Conservation (phyloP, 129 eudicot genomes). For the Dittrichia graveolens region DNA sequence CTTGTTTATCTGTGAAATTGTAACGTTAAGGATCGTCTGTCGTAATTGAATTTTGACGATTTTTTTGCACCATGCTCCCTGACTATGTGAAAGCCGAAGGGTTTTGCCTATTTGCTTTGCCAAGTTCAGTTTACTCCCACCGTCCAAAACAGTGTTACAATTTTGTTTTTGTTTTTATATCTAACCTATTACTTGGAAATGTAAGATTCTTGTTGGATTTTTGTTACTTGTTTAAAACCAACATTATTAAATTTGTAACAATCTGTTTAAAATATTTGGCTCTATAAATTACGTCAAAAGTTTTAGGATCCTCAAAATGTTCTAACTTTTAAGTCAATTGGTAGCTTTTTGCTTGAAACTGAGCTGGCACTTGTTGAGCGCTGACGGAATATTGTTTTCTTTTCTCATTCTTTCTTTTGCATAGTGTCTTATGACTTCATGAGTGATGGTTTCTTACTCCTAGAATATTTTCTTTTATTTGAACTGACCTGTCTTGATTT, state of each 20-base stretch:
- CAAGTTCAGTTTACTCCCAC: constrained; percentile 3
- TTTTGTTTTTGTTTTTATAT: background rate
- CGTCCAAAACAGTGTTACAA: constrained; percentile 3
- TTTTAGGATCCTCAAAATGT: constrained; percentile 1
- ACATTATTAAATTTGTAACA: constrained; percentile 9
- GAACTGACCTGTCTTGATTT: background rate
- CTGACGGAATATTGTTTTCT: background rate
- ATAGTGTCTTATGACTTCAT: background rate
- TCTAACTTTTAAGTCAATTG: background rate
- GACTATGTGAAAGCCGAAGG: background rate
- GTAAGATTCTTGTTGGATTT: constrained; percentile 6
- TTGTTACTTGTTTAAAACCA: constrained; percentile 13
- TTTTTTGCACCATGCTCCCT: constrained; percentile 9
- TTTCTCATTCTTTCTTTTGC: background rate
- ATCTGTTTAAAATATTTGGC: background rate
- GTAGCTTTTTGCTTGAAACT: constrained; percentile 10
- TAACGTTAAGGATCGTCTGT: background rate
- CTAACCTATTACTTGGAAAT: constrained; percentile 1
- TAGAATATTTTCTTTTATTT: background rate
- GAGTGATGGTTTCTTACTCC: background rate
- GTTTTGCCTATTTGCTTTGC: constrained; percentile 6
- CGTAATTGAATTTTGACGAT: constrained; percentile 5
- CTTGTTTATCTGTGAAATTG: constrained; percentile 18
- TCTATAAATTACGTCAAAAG: background rate
- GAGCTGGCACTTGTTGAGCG: background rate